Evolutionary conservation across 1,139 yeast species (phyloP).

Genomic region (Pneumocystis oryctolagi): DNA sequence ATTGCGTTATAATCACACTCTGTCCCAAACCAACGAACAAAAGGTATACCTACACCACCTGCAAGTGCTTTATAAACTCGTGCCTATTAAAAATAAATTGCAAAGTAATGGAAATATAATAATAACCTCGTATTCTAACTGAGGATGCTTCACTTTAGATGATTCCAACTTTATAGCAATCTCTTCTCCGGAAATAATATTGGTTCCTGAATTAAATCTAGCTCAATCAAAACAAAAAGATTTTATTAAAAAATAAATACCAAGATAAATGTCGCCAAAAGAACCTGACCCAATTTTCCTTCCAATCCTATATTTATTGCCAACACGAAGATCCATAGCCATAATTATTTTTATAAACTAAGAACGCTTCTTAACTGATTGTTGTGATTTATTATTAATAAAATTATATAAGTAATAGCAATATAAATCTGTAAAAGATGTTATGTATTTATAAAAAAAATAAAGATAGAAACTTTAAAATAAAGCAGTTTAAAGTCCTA

Average conservation of each 20-base stretch:
- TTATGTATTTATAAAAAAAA: neutral
- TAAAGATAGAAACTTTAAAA: neutral
- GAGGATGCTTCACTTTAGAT: slow-evolving; percentile 86
- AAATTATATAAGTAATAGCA: neutral
- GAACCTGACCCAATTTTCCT: slow-evolving; percentile 96
- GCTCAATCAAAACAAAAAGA: neutral
- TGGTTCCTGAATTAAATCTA: slow-evolving; percentile 34
- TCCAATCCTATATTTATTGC: slow-evolving; percentile 87
- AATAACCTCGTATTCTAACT: slow-evolving; percentile 94
- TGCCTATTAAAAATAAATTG: neutral
- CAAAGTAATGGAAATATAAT: slow-evolving; percentile 20
- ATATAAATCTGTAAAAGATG: neutral
- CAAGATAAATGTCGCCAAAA: slow-evolving; percentile 89
- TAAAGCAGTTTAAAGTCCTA: neutral
- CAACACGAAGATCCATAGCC: slow-evolving; percentile 28
- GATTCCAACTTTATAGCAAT: slow-evolving; percentile 92
- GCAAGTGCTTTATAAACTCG: slow-evolving; percentile 61
- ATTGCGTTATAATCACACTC: slow-evolving; percentile 94
- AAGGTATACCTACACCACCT: slow-evolving; percentile 96
- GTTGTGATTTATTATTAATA: neutral
- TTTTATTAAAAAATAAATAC: slow-evolving; percentile 21
- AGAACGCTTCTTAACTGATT: neutral
- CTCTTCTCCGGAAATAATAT: slow-evolving; percentile 89
- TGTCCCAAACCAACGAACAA: slow-evolving; percentile 92
- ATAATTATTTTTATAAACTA: neutral